phyloP scores from a whole-genome alignment of 768 basidiomycete genomes.

The Epithele typhae region DNA sequence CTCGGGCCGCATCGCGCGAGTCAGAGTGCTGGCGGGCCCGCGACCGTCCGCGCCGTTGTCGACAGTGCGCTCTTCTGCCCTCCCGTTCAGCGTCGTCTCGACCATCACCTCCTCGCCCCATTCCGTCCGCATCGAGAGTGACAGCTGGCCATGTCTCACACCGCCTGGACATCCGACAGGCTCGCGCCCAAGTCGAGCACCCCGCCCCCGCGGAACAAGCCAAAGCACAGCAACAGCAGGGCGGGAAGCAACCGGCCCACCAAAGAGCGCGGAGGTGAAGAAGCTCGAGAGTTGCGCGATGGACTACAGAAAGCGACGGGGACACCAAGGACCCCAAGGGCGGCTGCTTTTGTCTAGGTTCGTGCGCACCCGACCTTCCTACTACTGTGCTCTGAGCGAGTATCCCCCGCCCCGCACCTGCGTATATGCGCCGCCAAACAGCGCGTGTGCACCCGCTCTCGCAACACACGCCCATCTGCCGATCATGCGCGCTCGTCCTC shows the following conservation, averaged over 20 bases:
- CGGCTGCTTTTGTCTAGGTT: conserved; percentile 71
- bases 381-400: too few relatives aligned
- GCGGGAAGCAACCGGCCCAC: conserved; percentile 17
- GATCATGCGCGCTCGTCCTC: conserved; percentile 56
- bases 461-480: conserved; percentile 49
- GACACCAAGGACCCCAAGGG: conserved; percentile 49
- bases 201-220: conserved; percentile 13
- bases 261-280: conserved; percentile 47
- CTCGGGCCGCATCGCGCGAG: too few relatives aligned
- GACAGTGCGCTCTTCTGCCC: too few relatives aligned
- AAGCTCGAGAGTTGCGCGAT: conserved; percentile 44
- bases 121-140: too few relatives aligned
- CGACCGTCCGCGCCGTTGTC: too few relatives aligned
- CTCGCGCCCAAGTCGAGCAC: conserved; percentile 32
- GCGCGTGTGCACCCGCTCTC: conserved; percentile 60
- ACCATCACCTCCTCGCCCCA: too few relatives aligned
- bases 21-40: too few relatives aligned
- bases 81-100: too few relatives aligned
- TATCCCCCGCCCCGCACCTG: too few relatives aligned
- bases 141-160: conserved; percentile 32
- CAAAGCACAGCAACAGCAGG: conserved; percentile 30
- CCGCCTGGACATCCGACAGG: conserved; percentile 53
- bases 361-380: not conserved
- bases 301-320: conserved; percentile 33
- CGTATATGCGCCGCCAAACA: too few relatives aligned